Base-by-base conservation (phyloP, 2,329 filamentous ascomycete genomes). In the Talaromyces amestolkiae region DNA sequence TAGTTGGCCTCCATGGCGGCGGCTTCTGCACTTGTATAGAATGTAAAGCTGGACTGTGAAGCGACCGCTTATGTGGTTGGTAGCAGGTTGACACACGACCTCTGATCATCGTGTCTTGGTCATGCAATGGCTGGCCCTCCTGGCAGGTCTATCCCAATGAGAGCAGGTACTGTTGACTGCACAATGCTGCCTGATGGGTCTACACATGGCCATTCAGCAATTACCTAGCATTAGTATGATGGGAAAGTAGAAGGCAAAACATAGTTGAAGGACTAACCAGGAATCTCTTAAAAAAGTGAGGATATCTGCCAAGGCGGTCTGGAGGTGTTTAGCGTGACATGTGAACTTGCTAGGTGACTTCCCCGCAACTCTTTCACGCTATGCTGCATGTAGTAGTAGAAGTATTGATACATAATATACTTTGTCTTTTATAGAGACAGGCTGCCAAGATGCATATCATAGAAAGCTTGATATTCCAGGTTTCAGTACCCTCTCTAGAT, bases 1-100 rank as follows among this genome's bases (percentile, higher is more conserved):
- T 83, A 45, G 84, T 84, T 54, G 86, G 85, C 60, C 85, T 78
- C 85, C 86, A 88, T 72, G 83, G 80, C 2, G 86, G 85, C 58
- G 82, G 81, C 35, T 65, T 74, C 54, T 76, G 71, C 43, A 70
- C 51, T 41, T 68, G 64, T 65, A 68, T 60, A 66, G 77, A 75
- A 61, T 73, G 73, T n/a, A 64, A 66, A 22, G 74, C 75, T 43
- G 67, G 47, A 59, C 67, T 68, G 39, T 68, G 64, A 67, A 67
- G 66, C 69, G 66, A 68, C 63, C 67, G 69, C 66, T 67, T 72
- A 59, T 75, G 66, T 67, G 67, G 51, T 63, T 69, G 68, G 72
- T 75, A 73, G 70, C 75, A 72, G 70, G 72, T 72, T 70, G 74
- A 70, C 71, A 72, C 69, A 72, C 73, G 73, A 72, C 71, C 72